Conservation (phyloP, 345 rosid species). For the Stellera chamaejasme region DNA sequence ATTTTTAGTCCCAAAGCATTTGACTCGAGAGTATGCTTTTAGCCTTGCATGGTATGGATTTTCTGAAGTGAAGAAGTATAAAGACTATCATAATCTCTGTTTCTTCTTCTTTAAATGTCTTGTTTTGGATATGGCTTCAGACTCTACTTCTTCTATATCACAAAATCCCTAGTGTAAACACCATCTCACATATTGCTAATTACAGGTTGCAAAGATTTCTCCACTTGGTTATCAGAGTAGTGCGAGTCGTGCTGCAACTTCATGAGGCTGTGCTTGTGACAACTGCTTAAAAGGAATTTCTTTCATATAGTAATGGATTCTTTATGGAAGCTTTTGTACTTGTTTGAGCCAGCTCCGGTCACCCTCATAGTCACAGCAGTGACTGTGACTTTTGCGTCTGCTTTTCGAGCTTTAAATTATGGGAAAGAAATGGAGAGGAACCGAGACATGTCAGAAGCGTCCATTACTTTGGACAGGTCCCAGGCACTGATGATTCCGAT, state of each 20-base stretch:
- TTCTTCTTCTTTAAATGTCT: too few species aligned
- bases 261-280: constrained; percentile 13
- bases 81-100: too few species aligned
- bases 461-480: constrained; percentile 76
- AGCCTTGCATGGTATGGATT: too few species aligned
- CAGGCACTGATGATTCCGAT: constrained; percentile 94
- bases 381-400: constrained; percentile 82
- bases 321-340: constrained; percentile 72
- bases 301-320: constrained; percentile 47
- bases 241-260: constrained; percentile 23
- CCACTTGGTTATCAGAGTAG: constrained; percentile 11
- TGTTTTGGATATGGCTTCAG: too few species aligned
- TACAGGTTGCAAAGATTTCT: constrained; percentile 38
- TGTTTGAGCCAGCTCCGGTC: constrained; percentile 87
- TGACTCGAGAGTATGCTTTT: too few species aligned
- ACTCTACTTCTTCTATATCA: too few species aligned
- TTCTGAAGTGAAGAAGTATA: too few species aligned
- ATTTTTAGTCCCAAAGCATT: too few species aligned
- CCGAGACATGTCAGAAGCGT: constrained; percentile 76
- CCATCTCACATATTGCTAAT: neutral
- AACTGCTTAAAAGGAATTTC: constrained; percentile 12
- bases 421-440: constrained; percentile 96
- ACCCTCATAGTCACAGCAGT: constrained; percentile 84
- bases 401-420: constrained; percentile 87
- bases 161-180: too few species aligned